Conservation (phyloP, 129 eudicot species). For the Calendula officinalis region DNA sequence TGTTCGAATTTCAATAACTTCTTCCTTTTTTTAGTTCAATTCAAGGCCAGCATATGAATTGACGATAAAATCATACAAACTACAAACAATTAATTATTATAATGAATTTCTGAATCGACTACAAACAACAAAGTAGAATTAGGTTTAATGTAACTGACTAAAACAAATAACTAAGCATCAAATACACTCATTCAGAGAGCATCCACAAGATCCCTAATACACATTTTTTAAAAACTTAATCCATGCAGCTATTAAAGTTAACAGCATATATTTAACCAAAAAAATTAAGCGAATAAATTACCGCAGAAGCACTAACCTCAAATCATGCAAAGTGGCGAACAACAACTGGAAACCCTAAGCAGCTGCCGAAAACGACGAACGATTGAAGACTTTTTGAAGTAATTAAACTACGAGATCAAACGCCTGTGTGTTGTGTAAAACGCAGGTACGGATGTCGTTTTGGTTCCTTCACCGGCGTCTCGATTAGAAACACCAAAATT, state of each 20-base stretch:
- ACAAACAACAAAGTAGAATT: neutral
- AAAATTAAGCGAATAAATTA: neutral
- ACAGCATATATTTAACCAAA: neutral
- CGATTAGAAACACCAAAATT: conserved; percentile 10
- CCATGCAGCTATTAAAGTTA: conserved; percentile 17
- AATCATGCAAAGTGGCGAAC: conserved; percentile 14
- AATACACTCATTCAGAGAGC: neutral
- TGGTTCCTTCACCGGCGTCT: conserved; percentile 26
- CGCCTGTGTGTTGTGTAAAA: conserved; percentile 9
- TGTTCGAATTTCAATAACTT: neutral
- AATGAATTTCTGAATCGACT: neutral
- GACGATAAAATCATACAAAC: conserved; percentile 11
- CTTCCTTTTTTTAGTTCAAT: neutral
- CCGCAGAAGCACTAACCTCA: conserved; percentile 16
- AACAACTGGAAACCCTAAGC: conserved; percentile 11
- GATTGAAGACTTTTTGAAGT: neutral
- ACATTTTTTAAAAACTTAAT: conserved; percentile 2
- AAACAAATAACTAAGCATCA: conserved; percentile 1
- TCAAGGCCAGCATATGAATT: conserved; percentile 15
- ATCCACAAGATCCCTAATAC: conserved; percentile 17
- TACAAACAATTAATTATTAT: neutral
- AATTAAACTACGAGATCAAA: conserved; percentile 3
- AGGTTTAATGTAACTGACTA: neutral
- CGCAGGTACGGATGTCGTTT: conserved; percentile 6
- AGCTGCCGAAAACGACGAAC: neutral